Evolutionary conservation across 2,329 filamentous ascomycete genomes (phyloP), one percentile per base, ranked within the genome.

Genomic region (Monosporascus sp.): DNA sequence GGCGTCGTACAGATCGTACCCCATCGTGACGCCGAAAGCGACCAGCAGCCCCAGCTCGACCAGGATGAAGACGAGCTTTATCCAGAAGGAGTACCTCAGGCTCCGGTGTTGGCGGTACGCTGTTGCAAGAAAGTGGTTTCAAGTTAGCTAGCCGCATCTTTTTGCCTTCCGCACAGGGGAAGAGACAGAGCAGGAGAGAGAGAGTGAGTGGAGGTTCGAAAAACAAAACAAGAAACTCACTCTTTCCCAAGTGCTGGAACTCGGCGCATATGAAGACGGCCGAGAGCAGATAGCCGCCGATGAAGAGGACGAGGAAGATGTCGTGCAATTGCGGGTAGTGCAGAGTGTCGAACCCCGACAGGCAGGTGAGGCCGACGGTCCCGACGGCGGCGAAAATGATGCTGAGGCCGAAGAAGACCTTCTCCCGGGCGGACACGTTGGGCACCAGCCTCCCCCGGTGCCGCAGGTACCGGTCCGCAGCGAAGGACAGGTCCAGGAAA

Each of bases 181-280:
- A 31, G 27, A 27, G 8, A 11, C 27, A 9, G 27, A 4, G 27
- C 8, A 3, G 48, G 19, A 2, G 48, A 24, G 20, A n/a, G 43
- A 17, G 17, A 45, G 43, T 6, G 24, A 5, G 49, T 5, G 37
- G 36, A 24, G 11, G 51, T 22, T 19, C 14, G 41, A 41, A 26
- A 51, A 41, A 7, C 19, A 7, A 45, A 48, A 45, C 7, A 48
- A 40, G 45, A 17, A 36, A 74, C 79, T 51, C 70, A 83, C 82
- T 86, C 51, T 87, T 84, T 26, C 91, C 91, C 1, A 97, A 80
- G 2, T 90, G 85, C 65, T 94, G 87, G 70, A 96, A 97, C 70
- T 97, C 91, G 75, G 84, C 85, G 76, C 92, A 97, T 60, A 93
- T 88, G 71, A 92, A 93, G 61, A 97, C 80, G 52, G 93, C 92